These are phyloP conservation scores for Tardiomyces digboiensis DNA, from an alignment of 1,139 yeast genomes.

Conservation along the genomic window DNA sequence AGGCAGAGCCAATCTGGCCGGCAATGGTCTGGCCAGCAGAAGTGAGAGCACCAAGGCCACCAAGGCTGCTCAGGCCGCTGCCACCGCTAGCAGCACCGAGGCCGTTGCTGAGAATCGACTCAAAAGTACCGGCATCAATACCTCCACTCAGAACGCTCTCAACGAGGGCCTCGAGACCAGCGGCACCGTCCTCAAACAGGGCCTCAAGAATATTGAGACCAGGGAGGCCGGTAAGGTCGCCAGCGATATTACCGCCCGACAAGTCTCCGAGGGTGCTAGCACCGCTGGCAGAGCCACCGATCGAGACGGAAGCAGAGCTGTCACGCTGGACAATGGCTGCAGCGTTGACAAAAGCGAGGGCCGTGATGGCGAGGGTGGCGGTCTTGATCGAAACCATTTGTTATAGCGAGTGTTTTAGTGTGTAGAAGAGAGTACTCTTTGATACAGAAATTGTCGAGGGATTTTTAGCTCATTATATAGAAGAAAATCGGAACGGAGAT, in stretches of 20 bases:
- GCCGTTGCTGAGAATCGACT: not conserved
- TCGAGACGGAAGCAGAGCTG: too few relatives aligned
- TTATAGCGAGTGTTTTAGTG: not conserved
- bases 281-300: too few relatives aligned
- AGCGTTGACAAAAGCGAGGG: not conserved
- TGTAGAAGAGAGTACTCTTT: too few relatives aligned
- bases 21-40: not conserved
- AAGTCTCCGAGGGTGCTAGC: too few relatives aligned
- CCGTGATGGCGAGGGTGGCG: not conserved
- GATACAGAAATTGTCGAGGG: too few relatives aligned
- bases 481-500: too few relatives aligned
- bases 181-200: not conserved
- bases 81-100: not conserved
- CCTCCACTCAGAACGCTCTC: not conserved
- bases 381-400: not conserved
- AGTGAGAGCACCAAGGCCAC: not conserved
- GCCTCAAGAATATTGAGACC: not conserved
- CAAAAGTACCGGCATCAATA: not conserved
- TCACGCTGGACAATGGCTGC: not conserved
- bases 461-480: too few relatives aligned
- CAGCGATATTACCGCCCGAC: not conserved
- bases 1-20: not conserved
- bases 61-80: not conserved
- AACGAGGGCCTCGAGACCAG: not conserved
- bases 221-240: not conserved